Base-by-base conservation (phyloP, 2,329 filamentous ascomycete genomes). In the Chrysoporthe deuterocubensis region DNA sequence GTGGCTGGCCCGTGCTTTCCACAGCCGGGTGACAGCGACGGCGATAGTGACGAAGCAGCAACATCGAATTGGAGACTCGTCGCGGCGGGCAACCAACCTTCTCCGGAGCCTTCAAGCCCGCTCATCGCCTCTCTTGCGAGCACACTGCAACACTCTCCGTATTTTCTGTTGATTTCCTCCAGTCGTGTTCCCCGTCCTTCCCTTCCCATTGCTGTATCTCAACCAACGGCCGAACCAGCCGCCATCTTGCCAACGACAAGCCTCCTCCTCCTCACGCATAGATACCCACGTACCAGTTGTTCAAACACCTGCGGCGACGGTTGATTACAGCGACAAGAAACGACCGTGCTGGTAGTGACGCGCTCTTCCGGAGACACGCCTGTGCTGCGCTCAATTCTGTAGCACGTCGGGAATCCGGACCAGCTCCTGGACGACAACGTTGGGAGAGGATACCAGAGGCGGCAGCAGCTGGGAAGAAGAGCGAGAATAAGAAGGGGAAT, bases 41-140 rank as follows among this genome's bases (percentile, higher is more conserved):
- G 13, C 46, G 46, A 57, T n/a, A 60, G 57, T 60, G 56, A 62
- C 44, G 60, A 48, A 48, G 60, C 26, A 62, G 60, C 43, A 50
- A 50, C 44, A 26, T n/a, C 21, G 9, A 34, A 26, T 54, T 8
- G 50, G 50, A 54, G 26, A 21, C 21, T 21, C 46, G 43, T 37
- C 43, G 32, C 14, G 2, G 43, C 32, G 50, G 50, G 50, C 32
- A 54, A 54, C 50, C 16, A 34, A 16, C 32, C 16, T 16, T 21
- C 21, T 11, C 21, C 21, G 21, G 26, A 21, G n/a, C 14, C 13
- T 48, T 52, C 48, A 32, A 32, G 48, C 11, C 48, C 26, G 9
- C 48, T 52, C 50, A 34, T 54, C 16, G 50, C 32, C 14, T 54
- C 32, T 11, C 50, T 54, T 54, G 50, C 32, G 50, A 54, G 50